These are phyloP conservation scores for Haplosporangium gracile DNA, from an alignment of 192 early-diverging fungal genomes.

Conservation along the genomic window DNA sequence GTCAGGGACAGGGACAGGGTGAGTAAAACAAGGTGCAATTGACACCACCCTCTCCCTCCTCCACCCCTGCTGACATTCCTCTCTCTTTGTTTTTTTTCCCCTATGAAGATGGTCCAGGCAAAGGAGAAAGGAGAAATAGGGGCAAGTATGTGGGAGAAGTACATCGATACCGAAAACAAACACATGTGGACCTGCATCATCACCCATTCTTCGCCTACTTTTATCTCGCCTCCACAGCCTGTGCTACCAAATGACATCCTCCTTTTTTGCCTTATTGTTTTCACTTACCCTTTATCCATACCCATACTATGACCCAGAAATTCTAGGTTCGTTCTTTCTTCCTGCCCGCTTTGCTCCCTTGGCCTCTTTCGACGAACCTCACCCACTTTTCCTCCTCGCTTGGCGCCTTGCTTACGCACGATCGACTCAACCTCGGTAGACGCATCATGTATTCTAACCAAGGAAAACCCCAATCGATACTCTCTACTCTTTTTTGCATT, in stretches of 20 bases:
- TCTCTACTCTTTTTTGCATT: not conserved
- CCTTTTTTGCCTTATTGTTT: not conserved
- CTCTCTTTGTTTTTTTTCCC: not conserved
- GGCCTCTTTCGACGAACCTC: not conserved
- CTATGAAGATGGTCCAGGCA: not conserved
- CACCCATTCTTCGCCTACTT: not conserved
- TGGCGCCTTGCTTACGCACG: not conserved
- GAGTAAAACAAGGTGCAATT: too few species aligned
- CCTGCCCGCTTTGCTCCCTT: not conserved
- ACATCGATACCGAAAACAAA: not conserved
- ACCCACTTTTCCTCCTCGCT: not conserved
- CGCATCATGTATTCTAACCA: not conserved
- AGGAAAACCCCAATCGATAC: not conserved
- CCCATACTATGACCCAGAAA: not conserved
- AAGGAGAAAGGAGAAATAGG: not conserved
- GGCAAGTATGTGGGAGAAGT: constrained; percentile 1
- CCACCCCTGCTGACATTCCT: constrained; percentile 1
- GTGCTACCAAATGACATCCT: not conserved
- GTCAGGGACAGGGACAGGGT: too few species aligned
- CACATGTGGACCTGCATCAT: not conserved
- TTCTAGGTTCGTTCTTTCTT: not conserved
- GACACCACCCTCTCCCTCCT: too few species aligned
- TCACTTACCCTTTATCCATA: too few species aligned
- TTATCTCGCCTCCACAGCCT: not conserved
- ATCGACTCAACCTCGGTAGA: not conserved